Base-by-base conservation (phyloP, 2,329 filamentous ascomycete genomes). In the Lachnellula arida region DNA sequence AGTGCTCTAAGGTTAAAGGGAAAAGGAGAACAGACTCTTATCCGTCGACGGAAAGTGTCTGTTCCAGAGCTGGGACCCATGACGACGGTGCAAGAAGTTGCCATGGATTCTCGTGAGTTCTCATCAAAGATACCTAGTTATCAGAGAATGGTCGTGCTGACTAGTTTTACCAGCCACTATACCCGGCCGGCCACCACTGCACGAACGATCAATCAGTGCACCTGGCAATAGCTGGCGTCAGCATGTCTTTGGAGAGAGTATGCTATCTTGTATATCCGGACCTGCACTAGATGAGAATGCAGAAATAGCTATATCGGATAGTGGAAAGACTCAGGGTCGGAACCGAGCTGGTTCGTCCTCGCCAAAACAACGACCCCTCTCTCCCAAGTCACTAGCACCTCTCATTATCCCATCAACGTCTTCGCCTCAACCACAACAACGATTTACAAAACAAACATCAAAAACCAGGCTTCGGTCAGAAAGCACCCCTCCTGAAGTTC, bases 91-190 rank as follows among this genome's bases (percentile, higher is more conserved):
- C 83, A 87, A 60, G 85, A 87, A 66, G 72, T 79, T 49, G 70
- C 82, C 51, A 87, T 88, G 83, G 85, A 88, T 71, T 88, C 85
- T 65, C 85, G 85, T 88, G 75, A 74, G 85, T 68, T 11, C 1
- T 42, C 32, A 43, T 39, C 8, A 23, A 43, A 39, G 7, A 5
- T 22, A 44, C 17, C n/a, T 8, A 39, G 25, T 19, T 49, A 7
- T 47, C 49, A 23, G 8, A 39, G 47, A 44, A 34, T 46, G 23
- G 32, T 37, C 28, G 49, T 55, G 56, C 53, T 57, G 51, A 44
- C 19, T 11, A 12, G n/a, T 19, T 22, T 22, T 44, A 19, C 19
- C 61, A 87, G 84, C 85, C 60, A 87, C 85, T 28, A 86, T 88
- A 62, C 85, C 85, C 35, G 84, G 84, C 42, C 78, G 83, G 6